These are phyloP conservation scores for Nicotiana attenuata DNA, from an alignment of 257 asterid genomes.

Conservation along the genomic window DNA sequence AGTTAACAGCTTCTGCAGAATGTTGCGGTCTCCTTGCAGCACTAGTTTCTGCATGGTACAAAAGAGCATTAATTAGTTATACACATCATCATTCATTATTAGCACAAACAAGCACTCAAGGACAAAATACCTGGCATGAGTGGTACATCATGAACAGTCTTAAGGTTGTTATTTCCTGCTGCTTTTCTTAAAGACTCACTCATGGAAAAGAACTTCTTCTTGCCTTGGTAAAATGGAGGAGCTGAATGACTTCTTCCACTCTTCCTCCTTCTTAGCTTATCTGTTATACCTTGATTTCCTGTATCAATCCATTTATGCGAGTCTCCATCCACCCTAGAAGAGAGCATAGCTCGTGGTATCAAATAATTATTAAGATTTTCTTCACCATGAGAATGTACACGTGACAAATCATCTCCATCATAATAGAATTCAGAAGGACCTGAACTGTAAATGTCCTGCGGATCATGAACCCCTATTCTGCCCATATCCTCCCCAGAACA, in stretches of 20 bases:
- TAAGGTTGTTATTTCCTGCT: slow-evolving; percentile 26
- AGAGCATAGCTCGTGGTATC: slow-evolving; percentile 4
- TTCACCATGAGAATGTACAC: slow-evolving; percentile 23
- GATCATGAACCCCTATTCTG: slow-evolving; percentile 24
- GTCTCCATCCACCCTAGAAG: slow-evolving; percentile 8
- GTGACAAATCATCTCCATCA: slow-evolving; percentile 32
- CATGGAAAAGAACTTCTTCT: slow-evolving; percentile 47
- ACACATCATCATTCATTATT: not conserved
- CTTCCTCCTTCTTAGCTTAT: slow-evolving; percentile 25
- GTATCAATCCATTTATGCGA: slow-evolving; percentile 20
- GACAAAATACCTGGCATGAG: slow-evolving; percentile 31
- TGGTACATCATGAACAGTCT: slow-evolving; percentile 13
- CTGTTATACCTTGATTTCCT: slow-evolving; percentile 22
- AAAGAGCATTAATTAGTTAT: slow-evolving; percentile 7
- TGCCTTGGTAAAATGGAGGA: slow-evolving; percentile 70
- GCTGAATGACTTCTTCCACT: slow-evolving; percentile 73
- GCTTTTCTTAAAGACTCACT: slow-evolving; percentile 29
- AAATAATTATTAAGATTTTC: slow-evolving; percentile 20
- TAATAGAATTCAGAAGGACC: slow-evolving; percentile 29
- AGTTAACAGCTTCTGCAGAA: slow-evolving; percentile 27
- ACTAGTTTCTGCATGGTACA: slow-evolving; percentile 36
- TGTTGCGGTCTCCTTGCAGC: slow-evolving; percentile 21
- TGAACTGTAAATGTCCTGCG: slow-evolving; percentile 13
- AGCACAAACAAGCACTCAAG: not conserved
- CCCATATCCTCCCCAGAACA: slow-evolving; percentile 21